A percentile compares a stretch with the other conserved stretches of the same genome.
Conservation (phyloP, 768 basidiomycete genomes). For the Mycena venus region DNA sequence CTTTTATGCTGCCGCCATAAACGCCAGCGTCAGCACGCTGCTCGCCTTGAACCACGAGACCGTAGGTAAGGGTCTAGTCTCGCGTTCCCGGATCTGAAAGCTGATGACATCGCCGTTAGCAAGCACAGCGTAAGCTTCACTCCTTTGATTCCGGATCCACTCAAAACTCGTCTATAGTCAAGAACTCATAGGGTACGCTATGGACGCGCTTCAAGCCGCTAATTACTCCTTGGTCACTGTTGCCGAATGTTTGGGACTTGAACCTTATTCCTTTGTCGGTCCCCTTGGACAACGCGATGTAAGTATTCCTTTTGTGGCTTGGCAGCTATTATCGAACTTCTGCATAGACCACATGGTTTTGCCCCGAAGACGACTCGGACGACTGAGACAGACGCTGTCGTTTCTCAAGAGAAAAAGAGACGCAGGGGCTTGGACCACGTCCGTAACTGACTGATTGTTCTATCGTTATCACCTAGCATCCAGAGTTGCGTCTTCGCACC, state of each 20-base stretch:
- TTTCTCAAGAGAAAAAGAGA: too few species aligned
- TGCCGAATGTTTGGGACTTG: conserved; percentile 38
- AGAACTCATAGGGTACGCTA: conserved; percentile 24
- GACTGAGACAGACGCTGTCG: too few species aligned
- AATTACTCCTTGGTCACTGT: conserved; percentile 41
- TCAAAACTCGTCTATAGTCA: background rate
- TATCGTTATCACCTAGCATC: too few species aligned
- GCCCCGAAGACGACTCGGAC: background rate
- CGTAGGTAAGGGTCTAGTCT: background rate
- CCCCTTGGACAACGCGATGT: conserved; percentile 10
- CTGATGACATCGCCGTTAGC: background rate
- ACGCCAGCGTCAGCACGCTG: conserved; percentile 46
- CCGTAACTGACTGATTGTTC: too few species aligned
- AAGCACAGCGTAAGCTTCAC: conserved; percentile 15
- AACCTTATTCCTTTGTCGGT: conserved; percentile 5
- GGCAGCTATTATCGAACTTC: background rate
- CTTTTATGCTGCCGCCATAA: conserved; percentile 45
- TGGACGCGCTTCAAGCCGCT: conserved; percentile 33
- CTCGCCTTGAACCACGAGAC: conserved; percentile 51
- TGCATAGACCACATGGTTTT: conserved; percentile 14
- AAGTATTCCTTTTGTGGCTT: background rate
- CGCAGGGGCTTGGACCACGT: too few species aligned
- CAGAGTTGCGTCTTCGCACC: too few species aligned
- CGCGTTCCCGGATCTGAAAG: background rate
- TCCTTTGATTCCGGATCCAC: background rate